Percentiles rank a stretch among this genome's conserved stretches.
These are phyloP conservation scores for Cryoendolithus antarcticus DNA, from an alignment of 2,329 filamentous ascomycete genomes.

Conservation along the genomic window DNA sequence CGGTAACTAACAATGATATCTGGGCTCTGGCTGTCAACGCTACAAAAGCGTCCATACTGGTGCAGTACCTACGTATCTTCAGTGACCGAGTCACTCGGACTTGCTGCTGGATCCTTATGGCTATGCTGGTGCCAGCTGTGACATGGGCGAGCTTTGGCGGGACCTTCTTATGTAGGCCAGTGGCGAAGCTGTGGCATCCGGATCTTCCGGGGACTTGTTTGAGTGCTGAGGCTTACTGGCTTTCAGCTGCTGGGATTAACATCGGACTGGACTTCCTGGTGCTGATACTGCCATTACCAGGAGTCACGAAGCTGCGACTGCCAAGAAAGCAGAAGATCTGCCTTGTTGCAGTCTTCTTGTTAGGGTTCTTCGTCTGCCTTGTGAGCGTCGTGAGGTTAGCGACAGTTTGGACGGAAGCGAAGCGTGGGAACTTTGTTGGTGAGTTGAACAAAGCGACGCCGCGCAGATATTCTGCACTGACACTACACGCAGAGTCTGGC, in stretches of 20 bases:
- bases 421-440: slow-evolving; percentile 12
- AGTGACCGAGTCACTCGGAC: slow-evolving; percentile 23
- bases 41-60: slow-evolving; percentile 36
- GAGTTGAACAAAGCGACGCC: too few species aligned
- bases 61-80: slow-evolving; percentile 38
- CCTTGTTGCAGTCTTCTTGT: slow-evolving; percentile 31
- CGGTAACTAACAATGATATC: slow-evolving; percentile 22
- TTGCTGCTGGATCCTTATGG: slow-evolving; percentile 27
- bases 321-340: slow-evolving; percentile 30
- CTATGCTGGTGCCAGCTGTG: slow-evolving; percentile 15
- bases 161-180: slow-evolving; percentile 30
- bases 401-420: slow-evolving; percentile 12
- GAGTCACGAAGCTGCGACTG: slow-evolving; percentile 28
- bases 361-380: slow-evolving; percentile 27
- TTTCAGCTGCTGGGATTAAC: slow-evolving; percentile 32
- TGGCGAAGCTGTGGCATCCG: slow-evolving; percentile 30
- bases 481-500: slow-evolving; percentile 15
- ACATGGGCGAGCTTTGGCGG: slow-evolving; percentile 25
- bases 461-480: slow-evolving; percentile 8
- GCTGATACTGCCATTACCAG: slow-evolving; percentile 33
- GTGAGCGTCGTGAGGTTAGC: slow-evolving; percentile 15
- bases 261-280: slow-evolving; percentile 34
- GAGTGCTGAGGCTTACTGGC: slow-evolving; percentile 29
- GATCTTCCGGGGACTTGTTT: slow-evolving; percentile 25
- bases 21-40: slow-evolving; percentile 24